A percentile compares a stretch with the other conserved stretches of the same genome.
These are phyloP conservation scores for Fragaria iinumae DNA, from an alignment of 306 rosid species.

Conservation along the genomic window DNA sequence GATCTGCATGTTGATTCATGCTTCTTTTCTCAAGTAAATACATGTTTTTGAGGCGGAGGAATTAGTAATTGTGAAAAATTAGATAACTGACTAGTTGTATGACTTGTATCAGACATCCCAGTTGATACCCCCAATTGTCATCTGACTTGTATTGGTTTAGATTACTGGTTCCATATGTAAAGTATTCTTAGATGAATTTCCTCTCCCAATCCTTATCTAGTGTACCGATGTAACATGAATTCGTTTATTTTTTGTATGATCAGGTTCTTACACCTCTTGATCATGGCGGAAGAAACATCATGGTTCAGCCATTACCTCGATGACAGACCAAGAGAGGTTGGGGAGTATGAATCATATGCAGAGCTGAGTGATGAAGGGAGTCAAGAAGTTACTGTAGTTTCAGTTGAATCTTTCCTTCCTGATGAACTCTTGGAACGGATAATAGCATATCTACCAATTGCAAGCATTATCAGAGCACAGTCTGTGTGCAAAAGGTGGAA, in stretches of 20 bases:
- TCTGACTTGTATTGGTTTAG: slow-evolving; percentile 8
- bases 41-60: background rate
- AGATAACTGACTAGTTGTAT: background rate
- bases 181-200: slow-evolving; percentile 13
- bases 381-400: slow-evolving; percentile 50
- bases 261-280: slow-evolving; percentile 30
- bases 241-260: slow-evolving; percentile 2
- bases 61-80: background rate
- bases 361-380: slow-evolving; percentile 59
- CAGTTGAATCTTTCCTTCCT: slow-evolving; percentile 62
- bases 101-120: background rate
- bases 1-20: background rate
- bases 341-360: slow-evolving; percentile 48
- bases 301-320: slow-evolving; percentile 63
- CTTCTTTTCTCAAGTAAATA: background rate
- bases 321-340: slow-evolving; percentile 40
- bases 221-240: slow-evolving; percentile 3
- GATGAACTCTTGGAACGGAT: slow-evolving; percentile 88
- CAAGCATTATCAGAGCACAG: slow-evolving; percentile 81
- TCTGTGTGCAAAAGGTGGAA: slow-evolving; percentile 85
- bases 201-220: slow-evolving; percentile 12
- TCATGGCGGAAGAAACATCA: slow-evolving; percentile 80
- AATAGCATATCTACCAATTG: slow-evolving; percentile 74
- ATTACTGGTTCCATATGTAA: slow-evolving; percentile 8
- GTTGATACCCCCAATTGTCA: background rate